Evolutionary conservation across 306 rosid species (phyloP).

Genomic region (Inga leiocalycina): DNA sequence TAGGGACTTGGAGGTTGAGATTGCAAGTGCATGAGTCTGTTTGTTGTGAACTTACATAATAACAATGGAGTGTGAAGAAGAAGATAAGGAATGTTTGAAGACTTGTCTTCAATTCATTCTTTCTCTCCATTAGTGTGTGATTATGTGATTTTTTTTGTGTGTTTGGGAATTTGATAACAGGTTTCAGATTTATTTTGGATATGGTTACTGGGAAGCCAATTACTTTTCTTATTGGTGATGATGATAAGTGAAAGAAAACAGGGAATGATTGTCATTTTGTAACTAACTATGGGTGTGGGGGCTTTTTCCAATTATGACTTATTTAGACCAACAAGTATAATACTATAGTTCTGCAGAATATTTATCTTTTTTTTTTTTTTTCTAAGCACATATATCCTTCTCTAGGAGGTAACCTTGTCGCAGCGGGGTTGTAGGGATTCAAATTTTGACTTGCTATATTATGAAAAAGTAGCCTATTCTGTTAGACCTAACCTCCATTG

Average conservation of each 20-base stretch:
- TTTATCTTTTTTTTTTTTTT: no score
- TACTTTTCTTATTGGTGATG: constrained; percentile 21
- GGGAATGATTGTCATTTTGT: constrained; percentile 41
- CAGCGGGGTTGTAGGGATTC: no score
- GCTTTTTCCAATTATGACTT: constrained; percentile 41
- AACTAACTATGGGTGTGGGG: constrained; percentile 47
- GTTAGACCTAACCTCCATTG: no score
- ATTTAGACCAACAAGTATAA: constrained; percentile 19
- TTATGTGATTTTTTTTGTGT: background rate
- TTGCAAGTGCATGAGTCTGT: constrained; percentile 60
- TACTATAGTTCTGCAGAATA: no score
- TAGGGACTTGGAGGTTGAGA: constrained; percentile 41
- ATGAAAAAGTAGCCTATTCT: no score
- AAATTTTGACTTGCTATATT: no score
- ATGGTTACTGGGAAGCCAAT: constrained; percentile 7
- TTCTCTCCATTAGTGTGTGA: constrained; percentile 20
- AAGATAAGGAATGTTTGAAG: constrained; percentile 22
- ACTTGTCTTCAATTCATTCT: constrained; percentile 38
- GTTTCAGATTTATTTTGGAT: constrained; percentile 16
- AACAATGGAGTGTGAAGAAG: constrained; percentile 21
- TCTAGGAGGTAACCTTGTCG: no score
- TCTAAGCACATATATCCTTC: no score
- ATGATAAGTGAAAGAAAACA: constrained; percentile 1
- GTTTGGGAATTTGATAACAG: constrained; percentile 18
- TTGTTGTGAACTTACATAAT: constrained; percentile 40